Evolutionary conservation across 352 stramenopile species (phyloP).

Genomic region (Globisporangium cylindrosporum): DNA sequence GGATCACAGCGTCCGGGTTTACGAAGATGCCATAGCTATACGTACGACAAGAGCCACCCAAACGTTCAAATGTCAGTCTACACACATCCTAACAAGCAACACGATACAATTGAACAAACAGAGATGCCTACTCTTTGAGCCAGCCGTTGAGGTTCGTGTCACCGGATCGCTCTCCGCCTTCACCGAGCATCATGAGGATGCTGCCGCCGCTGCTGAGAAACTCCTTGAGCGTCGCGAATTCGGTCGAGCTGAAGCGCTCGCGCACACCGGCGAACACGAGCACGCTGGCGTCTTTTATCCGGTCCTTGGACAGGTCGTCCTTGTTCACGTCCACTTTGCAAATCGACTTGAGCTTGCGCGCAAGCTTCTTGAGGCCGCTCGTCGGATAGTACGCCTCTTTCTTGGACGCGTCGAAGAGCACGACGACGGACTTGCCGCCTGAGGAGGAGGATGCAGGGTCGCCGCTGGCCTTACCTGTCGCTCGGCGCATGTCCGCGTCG

Average conservation of each 20-base stretch:
- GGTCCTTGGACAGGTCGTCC: constrained; percentile 87
- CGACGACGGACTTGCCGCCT: constrained; percentile 23
- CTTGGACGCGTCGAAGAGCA: constrained; percentile 93
- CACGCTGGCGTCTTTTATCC: constrained; percentile 84
- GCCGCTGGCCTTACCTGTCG: constrained; percentile 1
- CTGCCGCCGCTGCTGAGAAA: constrained; percentile 89
- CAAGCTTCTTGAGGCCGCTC: constrained; percentile 93
- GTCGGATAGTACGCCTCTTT: constrained; percentile 91
- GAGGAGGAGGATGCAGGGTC: not conserved
- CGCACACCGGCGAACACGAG: constrained; percentile 90
- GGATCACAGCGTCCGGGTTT: constrained; percentile 87
- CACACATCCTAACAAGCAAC: not conserved
- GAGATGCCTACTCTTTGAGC: constrained; percentile 83
- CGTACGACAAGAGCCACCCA: not conserved
- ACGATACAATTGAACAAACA: not conserved
- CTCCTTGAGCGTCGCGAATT: constrained; percentile 87
- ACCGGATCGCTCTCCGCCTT: constrained; percentile 88
- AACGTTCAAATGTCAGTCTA: not conserved
- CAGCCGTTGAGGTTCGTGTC: constrained; percentile 95
- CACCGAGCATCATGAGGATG: constrained; percentile 88
- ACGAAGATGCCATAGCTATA: constrained; percentile 81
- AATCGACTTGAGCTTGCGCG: constrained; percentile 82
- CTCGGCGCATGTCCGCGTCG: not conserved
- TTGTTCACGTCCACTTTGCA: constrained; percentile 95
- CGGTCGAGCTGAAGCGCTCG: constrained; percentile 87